Percentiles rank a stretch among this genome's conserved stretches.
phyloP scores from a whole-genome alignment of 192 early-diverging fungal species.

The Backusella westeae region DNA sequence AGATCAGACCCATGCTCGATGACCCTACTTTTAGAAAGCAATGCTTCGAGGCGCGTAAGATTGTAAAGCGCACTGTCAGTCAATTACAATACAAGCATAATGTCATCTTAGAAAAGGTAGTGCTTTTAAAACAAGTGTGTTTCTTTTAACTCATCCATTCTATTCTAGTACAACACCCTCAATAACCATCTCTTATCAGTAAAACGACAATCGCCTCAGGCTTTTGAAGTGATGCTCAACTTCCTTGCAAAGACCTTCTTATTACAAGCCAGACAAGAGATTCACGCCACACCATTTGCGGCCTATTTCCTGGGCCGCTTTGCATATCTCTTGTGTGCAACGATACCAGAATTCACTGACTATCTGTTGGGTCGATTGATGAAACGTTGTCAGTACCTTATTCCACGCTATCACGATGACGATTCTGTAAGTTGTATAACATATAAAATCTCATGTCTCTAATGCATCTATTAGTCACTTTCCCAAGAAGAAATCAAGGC shows the following conservation, averaged over 20 bases:
- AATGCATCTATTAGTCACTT: slow-evolving; percentile 36
- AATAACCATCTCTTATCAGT: not conserved
- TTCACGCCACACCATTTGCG: slow-evolving; percentile 50
- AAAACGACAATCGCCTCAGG: slow-evolving; percentile 17
- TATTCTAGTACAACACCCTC: not conserved
- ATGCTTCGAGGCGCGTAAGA: slow-evolving; percentile 23
- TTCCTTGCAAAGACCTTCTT: slow-evolving; percentile 48
- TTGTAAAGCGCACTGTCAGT: slow-evolving; percentile 41
- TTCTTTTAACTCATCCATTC: not conserved
- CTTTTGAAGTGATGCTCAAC: slow-evolving; percentile 50
- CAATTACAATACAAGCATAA: slow-evolving; percentile 43
- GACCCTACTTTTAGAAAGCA: slow-evolving; percentile 24
- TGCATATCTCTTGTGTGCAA: slow-evolving; percentile 51
- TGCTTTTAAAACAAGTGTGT: not conserved
- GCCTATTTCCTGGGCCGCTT: slow-evolving; percentile 70
- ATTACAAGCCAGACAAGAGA: slow-evolving; percentile 72
- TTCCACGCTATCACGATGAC: slow-evolving; percentile 59
- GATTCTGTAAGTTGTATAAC: slow-evolving; percentile 38
- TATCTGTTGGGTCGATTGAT: slow-evolving; percentile 63
- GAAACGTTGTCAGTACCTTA: slow-evolving; percentile 69
- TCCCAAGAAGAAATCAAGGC: slow-evolving; percentile 28
- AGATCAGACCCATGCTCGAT: slow-evolving; percentile 31
- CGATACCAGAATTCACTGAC: slow-evolving; percentile 55
- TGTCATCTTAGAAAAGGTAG: slow-evolving; percentile 43
- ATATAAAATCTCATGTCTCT: too few species aligned